Evolutionary conservation across 2,329 filamentous ascomycete species (phyloP).

Genomic region (Microsporum canis): DNA sequence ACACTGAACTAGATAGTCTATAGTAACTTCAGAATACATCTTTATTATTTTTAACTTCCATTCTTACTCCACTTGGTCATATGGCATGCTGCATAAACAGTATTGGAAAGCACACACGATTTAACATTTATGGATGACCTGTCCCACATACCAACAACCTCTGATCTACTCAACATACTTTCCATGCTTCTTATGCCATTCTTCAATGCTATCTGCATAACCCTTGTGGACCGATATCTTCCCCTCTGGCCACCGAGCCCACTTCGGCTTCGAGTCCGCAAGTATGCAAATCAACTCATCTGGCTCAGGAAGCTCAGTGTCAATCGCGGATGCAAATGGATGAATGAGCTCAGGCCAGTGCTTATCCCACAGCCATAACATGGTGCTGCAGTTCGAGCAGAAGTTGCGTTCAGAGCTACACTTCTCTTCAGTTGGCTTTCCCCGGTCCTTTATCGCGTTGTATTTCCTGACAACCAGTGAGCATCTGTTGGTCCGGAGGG

Average conservation of each 20-base stretch:
- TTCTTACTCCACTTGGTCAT: too few relatives aligned
- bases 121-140: too few relatives aligned
- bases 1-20: background rate
- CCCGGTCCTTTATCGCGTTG: conserved; percentile 34
- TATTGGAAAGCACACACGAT: too few relatives aligned
- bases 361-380: conserved; percentile 40
- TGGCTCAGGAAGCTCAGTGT: conserved; percentile 35
- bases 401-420: conserved; percentile 38
- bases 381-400: conserved; percentile 37
- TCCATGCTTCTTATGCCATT: conserved; percentile 37
- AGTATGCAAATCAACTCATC: conserved; percentile 40
- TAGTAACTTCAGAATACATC: background rate
- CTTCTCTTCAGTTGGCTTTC: conserved; percentile 27
- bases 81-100: too few relatives aligned
- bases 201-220: conserved; percentile 35
- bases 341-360: conserved; percentile 40
- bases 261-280: conserved; percentile 35
- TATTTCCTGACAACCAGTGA: conserved; percentile 31
- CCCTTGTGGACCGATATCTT: conserved; percentile 33
- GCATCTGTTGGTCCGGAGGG: background rate
- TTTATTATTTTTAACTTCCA: background rate
- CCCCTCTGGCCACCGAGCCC: conserved; percentile 39
- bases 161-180: conserved; percentile 23
- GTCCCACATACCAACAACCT: too few relatives aligned
- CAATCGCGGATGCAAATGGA: conserved; percentile 41